phyloP scores from a whole-genome alignment of 768 basidiomycete genomes.

The Pleurotus platypus region DNA sequence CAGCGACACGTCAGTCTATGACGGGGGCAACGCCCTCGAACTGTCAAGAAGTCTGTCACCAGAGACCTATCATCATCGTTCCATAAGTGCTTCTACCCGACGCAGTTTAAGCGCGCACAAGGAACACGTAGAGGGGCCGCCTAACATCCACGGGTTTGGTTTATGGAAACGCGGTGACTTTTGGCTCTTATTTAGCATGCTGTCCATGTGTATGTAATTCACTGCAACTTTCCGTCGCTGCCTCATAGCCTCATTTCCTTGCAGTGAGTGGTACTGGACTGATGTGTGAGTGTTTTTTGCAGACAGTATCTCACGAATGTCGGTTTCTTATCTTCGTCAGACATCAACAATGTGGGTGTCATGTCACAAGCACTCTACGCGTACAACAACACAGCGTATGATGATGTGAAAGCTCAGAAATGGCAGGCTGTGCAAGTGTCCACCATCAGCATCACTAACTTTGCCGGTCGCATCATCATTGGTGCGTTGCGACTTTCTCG shows the following conservation, averaged over 20 bases:
- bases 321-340: constrained; percentile 26
- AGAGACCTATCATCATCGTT: background rate
- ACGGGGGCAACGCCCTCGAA: constrained; percentile 10
- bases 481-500: constrained; percentile 36
- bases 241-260: background rate
- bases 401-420: constrained; percentile 61
- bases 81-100: background rate
- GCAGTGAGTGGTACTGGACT: constrained; percentile 70
- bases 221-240: constrained; percentile 28
- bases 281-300: constrained; percentile 53
- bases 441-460: constrained; percentile 78
- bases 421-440: constrained; percentile 89
- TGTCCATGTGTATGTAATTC: constrained; percentile 51
- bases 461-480: constrained; percentile 69
- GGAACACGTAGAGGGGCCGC: constrained; percentile 5
- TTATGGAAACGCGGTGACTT: constrained; percentile 20
- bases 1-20: constrained; percentile 10
- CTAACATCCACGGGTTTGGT: constrained; percentile 19
- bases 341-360: constrained; percentile 79
- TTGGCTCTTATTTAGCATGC: constrained; percentile 38
- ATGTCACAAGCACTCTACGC: constrained; percentile 69
- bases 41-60: constrained; percentile 1
- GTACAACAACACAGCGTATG: constrained; percentile 55
- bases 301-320: background rate
- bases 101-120: constrained; percentile 1